phyloP scores from a whole-genome alignment of 2,329 filamentous ascomycete genomes.

The Hypoxylon rubiginosum region DNA sequence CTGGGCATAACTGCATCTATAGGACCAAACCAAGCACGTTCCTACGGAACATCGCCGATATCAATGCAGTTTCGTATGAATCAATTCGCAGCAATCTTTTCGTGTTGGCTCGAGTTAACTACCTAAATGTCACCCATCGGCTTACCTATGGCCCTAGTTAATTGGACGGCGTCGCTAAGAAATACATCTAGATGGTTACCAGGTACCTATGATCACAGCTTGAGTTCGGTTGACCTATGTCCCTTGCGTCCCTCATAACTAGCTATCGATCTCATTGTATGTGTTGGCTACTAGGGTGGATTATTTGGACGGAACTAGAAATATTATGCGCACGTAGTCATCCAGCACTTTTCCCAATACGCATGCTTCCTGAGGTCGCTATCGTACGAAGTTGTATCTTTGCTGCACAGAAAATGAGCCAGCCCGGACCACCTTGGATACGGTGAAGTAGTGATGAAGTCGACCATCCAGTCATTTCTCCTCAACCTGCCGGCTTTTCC shows the following conservation, averaged over 20 bases:
- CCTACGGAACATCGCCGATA: slow-evolving; percentile 8
- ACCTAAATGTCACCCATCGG: slow-evolving; percentile 1
- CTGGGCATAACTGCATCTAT: slow-evolving; percentile 17
- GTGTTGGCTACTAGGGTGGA: slow-evolving; percentile 2
- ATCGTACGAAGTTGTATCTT: neutral
- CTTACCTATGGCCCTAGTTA: neutral
- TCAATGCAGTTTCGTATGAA: slow-evolving; percentile 8
- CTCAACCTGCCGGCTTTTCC: slow-evolving; percentile 9
- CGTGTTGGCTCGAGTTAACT: neutral
- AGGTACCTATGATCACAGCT: neutral
- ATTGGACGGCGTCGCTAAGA: slow-evolving; percentile 1
- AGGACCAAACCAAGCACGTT: slow-evolving; percentile 21
- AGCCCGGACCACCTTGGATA: neutral
- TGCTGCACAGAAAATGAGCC: neutral
- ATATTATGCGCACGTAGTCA: slow-evolving; percentile 24
- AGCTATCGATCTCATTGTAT: neutral
- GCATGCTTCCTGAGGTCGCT: neutral
- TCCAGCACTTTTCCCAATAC: neutral
- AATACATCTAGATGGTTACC: neutral
- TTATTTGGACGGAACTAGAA: slow-evolving; percentile 20
- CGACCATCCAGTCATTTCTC: slow-evolving; percentile 4
- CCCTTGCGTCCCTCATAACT: neutral
- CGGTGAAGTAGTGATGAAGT: neutral
- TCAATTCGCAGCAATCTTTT: slow-evolving; percentile 11
- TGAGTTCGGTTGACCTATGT: neutral